These are phyloP conservation scores for Epipyxis sp. DNA, from an alignment of 108 stramenopile genomes.

Conservation along the genomic window DNA sequence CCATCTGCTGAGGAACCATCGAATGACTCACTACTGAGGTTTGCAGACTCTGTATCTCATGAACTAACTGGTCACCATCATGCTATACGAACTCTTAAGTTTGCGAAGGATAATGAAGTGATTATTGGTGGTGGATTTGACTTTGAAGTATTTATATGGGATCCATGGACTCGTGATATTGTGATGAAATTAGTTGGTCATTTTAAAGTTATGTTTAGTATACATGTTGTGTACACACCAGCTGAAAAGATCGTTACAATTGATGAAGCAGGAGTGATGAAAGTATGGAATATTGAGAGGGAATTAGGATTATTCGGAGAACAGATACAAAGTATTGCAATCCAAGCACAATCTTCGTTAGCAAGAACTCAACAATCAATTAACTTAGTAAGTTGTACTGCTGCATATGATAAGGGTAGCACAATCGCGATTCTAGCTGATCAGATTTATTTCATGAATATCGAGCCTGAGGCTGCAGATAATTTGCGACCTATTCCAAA, in stretches of 20 bases:
- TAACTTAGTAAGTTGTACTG: neutral
- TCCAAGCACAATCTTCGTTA: neutral
- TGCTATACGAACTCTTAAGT: neutral
- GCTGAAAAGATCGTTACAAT: neutral
- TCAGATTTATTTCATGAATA: neutral
- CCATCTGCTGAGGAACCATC: too few species aligned
- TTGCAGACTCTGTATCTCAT: neutral
- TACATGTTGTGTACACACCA: neutral
- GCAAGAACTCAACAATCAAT: too few species aligned
- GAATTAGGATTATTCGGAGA: neutral
- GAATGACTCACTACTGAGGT: neutral
- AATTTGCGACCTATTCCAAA: neutral
- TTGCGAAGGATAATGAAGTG: neutral
- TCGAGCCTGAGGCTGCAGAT: neutral
- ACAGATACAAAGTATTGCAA: neutral
- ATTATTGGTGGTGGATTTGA: constrained; percentile 13
- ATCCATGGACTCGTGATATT: constrained; percentile 9
- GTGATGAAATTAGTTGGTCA: neutral
- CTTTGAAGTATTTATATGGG: constrained; percentile 8
- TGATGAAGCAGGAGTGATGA: constrained; percentile 5
- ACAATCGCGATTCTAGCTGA: neutral
- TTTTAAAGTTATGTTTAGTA: neutral
- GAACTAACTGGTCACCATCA: neutral
- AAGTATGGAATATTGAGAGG: neutral
- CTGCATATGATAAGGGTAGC: neutral